Evolutionary conservation across 768 basidiomycete genomes (phyloP).

Genomic region (Naganishia vaughanmartiniae): DNA sequence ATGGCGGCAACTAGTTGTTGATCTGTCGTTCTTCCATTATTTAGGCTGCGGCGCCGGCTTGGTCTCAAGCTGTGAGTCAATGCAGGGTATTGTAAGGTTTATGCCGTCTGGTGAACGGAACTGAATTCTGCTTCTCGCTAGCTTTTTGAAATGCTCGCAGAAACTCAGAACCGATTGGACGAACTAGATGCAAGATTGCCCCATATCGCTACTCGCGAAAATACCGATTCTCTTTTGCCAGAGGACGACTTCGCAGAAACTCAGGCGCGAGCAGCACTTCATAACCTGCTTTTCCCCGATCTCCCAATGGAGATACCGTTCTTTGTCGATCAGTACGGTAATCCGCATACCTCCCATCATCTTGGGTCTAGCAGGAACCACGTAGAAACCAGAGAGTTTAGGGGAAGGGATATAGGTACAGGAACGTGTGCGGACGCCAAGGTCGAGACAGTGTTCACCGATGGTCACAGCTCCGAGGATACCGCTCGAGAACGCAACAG

Average conservation of each 20-base stretch:
- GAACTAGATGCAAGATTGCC: constrained; percentile 26
- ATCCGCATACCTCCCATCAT: constrained; percentile 19
- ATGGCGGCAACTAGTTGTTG: neutral
- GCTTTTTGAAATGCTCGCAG: constrained; percentile 33
- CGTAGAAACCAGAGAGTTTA: neutral
- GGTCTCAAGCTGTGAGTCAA: constrained; percentile 25
- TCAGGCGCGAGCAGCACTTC: constrained; percentile 28
- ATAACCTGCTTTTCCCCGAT: constrained; percentile 33
- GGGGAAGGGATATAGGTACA: neutral
- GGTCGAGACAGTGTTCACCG: neutral
- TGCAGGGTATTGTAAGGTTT: neutral
- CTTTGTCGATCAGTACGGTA: constrained; percentile 24
- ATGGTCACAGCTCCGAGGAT: neutral
- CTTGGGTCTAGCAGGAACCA: constrained; percentile 11
- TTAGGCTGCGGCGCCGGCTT: constrained; percentile 23
- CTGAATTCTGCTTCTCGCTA: neutral
- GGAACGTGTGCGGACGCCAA: neutral
- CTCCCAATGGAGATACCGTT: constrained; percentile 31
- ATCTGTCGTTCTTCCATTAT: neutral
- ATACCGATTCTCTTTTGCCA: constrained; percentile 27
- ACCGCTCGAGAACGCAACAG: neutral
- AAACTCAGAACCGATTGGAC: constrained; percentile 28
- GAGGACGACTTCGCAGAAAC: constrained; percentile 26
- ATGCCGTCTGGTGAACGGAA: neutral
- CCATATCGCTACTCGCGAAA: neutral